Evolutionary conservation across 2,329 filamentous ascomycete genomes (phyloP), one percentile per base, ranked within the genome.

Genomic region (Fusarium sp.): DNA sequence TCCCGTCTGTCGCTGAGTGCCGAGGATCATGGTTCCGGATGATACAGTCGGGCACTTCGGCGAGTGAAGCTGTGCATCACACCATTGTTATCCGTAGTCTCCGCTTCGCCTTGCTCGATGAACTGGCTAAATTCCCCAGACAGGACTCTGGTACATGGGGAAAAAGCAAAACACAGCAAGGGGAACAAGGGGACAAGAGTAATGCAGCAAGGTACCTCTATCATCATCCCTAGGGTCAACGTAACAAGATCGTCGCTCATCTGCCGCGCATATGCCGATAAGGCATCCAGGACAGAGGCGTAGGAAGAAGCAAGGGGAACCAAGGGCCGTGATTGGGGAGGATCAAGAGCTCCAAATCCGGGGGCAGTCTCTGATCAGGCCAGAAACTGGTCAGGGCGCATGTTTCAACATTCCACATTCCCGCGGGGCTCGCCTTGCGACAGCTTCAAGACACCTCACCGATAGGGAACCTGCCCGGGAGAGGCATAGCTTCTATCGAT

Each of bases 261-360:
- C 68, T 70, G 53, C 68, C 68, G 68, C 52, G 64, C 68, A 70
- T 68, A 57, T 70, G 68, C 68, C 68, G 68, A 69, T 64, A 62
- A 70, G 51, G 67, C 51, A 70, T 60, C 53, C 58, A 53, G 56
- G 42, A 54, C 49, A 49, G 49, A 57, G 48, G 44, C 27, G 45
- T 43, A 49, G 41, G 23, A 17, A 15, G 37, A 51, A 51, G 39
- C 50, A 53, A 53, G 46, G 46, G 45, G 45, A 52, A 66, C 50
- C 33, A 51, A 41, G 32, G 25, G 37, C 35, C 46, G 52, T 70
- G 63, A 70, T 70, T 69, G 67, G 67, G 53, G 53, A 61, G 53
- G 46, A 57, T 41, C 43, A 36, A 46, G 31, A 36, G 44, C 31
- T 45, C 8, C 19, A 42, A 44, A 60, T 57, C 59, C 44, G 42